phyloP scores from a whole-genome alignment of 805 yeast genomes.

The Alloascoidea hylecoeti region DNA sequence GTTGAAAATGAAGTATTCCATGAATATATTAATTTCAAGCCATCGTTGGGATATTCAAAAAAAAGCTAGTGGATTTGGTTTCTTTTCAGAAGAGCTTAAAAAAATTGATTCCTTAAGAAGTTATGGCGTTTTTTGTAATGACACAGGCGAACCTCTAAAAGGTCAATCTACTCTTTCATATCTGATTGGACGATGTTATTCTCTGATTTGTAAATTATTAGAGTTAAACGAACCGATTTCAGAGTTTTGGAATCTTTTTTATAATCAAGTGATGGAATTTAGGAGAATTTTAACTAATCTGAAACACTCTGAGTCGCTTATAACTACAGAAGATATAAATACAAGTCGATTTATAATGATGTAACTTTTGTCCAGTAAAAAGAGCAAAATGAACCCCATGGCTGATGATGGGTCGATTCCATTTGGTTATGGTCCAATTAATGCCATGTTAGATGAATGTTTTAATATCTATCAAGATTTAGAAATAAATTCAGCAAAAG shows the following conservation, averaged over 20 bases:
- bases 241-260: conserved; percentile 85
- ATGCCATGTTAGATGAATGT: conserved; percentile 83
- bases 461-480: conserved; percentile 88
- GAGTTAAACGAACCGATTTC: conserved; percentile 93
- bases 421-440: conserved; percentile 95
- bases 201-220: conserved; percentile 74
- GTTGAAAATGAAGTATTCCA: conserved; percentile 48
- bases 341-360: conserved; percentile 94
- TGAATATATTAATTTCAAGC: conserved; percentile 78
- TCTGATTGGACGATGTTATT: conserved; percentile 79
- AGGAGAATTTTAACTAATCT: conserved; percentile 82
- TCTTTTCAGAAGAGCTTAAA: conserved; percentile 63
- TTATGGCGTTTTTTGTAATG: conserved; percentile 40
- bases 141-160: conserved; percentile 18
- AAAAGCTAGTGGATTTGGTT: conserved; percentile 86
- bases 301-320: conserved; percentile 84
- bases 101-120: conserved; percentile 61
- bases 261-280: conserved; percentile 86
- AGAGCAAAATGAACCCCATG: conserved; percentile 85
- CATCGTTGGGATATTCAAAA: conserved; percentile 96
- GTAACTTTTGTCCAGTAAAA: conserved; percentile 70
- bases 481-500: conserved; percentile 73
- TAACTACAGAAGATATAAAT: conserved; percentile 76
- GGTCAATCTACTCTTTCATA: conserved; percentile 46
- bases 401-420: conserved; percentile 74